Percentiles rank a stretch among this genome's conserved stretches.
Conservation (phyloP, 768 basidiomycete genomes). For the Rickenella mellea region DNA sequence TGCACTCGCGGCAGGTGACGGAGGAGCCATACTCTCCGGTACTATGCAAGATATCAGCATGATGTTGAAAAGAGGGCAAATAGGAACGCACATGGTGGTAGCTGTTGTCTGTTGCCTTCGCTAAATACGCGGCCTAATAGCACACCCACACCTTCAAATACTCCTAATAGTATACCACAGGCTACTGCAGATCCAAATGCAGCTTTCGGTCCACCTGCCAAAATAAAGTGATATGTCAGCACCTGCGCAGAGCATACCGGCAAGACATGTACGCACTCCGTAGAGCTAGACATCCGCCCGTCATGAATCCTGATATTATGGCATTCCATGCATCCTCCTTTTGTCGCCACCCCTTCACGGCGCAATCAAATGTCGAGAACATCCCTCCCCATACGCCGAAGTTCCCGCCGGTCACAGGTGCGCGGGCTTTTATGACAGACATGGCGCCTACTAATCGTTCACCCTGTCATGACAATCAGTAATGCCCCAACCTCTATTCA, state of each 20-base stretch:
- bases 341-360: conserved; percentile 92
- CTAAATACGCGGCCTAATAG: conserved; percentile 83
- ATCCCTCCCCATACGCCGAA: conserved; percentile 96
- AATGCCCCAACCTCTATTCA: not conserved
- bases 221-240: conserved; percentile 4
- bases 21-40: conserved; percentile 48
- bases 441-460: conserved; percentile 91
- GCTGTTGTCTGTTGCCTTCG: conserved; percentile 69
- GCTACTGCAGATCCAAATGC: conserved; percentile 90
- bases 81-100: conserved; percentile 59
- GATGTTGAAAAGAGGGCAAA: not conserved
- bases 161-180: conserved; percentile 92
- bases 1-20: conserved; percentile 29
- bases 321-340: conserved; percentile 99
- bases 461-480: conserved; percentile 43
- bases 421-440: conserved; percentile 94
- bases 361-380: conserved; percentile 98
- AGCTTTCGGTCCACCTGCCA: conserved; percentile 80
- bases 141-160: conserved; percentile 93
- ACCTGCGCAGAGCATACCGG: conserved; percentile 1
- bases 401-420: conserved; percentile 96
- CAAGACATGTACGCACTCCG: conserved; percentile 60
- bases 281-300: conserved; percentile 90
- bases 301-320: conserved; percentile 96
- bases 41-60: conserved; percentile 22